Conservation (phyloP, 2,329 filamentous ascomycete genomes). For the Nigrospora oryzae region DNA sequence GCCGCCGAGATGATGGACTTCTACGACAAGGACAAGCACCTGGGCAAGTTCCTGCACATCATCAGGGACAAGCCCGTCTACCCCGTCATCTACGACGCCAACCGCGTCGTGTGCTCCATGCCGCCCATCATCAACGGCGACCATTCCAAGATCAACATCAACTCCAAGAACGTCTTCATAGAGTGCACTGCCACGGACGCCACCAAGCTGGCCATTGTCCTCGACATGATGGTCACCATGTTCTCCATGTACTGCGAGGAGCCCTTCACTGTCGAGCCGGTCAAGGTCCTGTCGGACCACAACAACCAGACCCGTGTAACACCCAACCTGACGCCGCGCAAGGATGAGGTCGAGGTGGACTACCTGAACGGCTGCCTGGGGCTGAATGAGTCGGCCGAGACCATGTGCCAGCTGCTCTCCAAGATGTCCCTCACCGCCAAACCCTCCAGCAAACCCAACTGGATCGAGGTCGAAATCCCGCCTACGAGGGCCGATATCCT, state of each 20-base stretch:
- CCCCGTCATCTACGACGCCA: slow-evolving; percentile 88
- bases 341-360: slow-evolving; percentile 74
- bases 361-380: slow-evolving; percentile 94
- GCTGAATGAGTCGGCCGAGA: slow-evolving; percentile 62
- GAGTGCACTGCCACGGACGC: slow-evolving; percentile 94
- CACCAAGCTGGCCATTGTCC: slow-evolving; percentile 93
- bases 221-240: slow-evolving; percentile 94
- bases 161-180: slow-evolving; percentile 92
- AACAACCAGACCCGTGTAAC: slow-evolving; percentile 76
- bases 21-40: slow-evolving; percentile 89
- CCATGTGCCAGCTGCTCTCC: slow-evolving; percentile 70
- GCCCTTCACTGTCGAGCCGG: slow-evolving; percentile 85
- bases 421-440: slow-evolving; percentile 85
- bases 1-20: slow-evolving; percentile 86
- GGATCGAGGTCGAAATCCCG: slow-evolving; percentile 76
- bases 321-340: slow-evolving; percentile 70
- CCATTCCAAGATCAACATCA: slow-evolving; percentile 87
- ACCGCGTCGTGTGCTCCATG: slow-evolving; percentile 80
- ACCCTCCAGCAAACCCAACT: slow-evolving; percentile 60
- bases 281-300: slow-evolving; percentile 87
- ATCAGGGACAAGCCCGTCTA: slow-evolving; percentile 91
- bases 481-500: slow-evolving; percentile 89
- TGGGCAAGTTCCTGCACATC: slow-evolving; percentile 86
- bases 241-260: slow-evolving; percentile 88
- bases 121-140: slow-evolving; percentile 97